Evolutionary conservation across 768 basidiomycete species (phyloP), one percentile per base, ranked within the genome.

Genomic region (Termitomyces sp.): DNA sequence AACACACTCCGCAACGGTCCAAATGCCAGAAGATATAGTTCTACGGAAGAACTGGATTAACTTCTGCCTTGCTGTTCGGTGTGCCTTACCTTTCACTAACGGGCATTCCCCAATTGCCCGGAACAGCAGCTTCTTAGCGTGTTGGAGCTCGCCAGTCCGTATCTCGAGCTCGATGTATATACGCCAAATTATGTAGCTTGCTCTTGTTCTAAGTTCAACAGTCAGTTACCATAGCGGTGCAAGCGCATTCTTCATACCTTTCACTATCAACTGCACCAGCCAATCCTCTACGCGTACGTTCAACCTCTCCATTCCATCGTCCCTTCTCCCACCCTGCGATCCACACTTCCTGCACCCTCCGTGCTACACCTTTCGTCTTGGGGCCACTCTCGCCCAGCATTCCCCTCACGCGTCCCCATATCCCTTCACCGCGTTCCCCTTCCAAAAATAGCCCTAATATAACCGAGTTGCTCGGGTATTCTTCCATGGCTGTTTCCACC

Each of bases 81-180:
- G 41, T 31, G 19, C 2, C 66, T 48, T 50, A 87, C 90, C 88
- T 79, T 93, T 93, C 9, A 75, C 75, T 33, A 90, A 67, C 1
- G 91, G 88, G 62, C 89, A 91, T 68, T 89, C 87, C 38, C 79
- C 74, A 33, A 91, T 76, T 3, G 89, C 90, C 44, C 87, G 80
- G 66, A 83, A 88, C n/a, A 92, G 68, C 47, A 91, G 61, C 60
- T 77, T 83, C 71, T 90, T 92, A 19, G 89, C 91, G 48, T 75
- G 75, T 61, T 81, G 67, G 46, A 83, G 64, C 55, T 85, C 73
- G 4, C 80, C 82, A 15, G 73, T 73, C 56, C 80, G 80, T 45
- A 91, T 85, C 76, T 93, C 91, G 58, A 92, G 83, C 67, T 89
- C 87, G 47, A 92, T 72, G 52, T 78, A 84, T n/a, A 89, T 67